A percentile compares a stretch with the other conserved stretches of the same genome.
phyloP scores from a whole-genome alignment of 305 asterid genomes.

The Caryopteris hybrid region DNA sequence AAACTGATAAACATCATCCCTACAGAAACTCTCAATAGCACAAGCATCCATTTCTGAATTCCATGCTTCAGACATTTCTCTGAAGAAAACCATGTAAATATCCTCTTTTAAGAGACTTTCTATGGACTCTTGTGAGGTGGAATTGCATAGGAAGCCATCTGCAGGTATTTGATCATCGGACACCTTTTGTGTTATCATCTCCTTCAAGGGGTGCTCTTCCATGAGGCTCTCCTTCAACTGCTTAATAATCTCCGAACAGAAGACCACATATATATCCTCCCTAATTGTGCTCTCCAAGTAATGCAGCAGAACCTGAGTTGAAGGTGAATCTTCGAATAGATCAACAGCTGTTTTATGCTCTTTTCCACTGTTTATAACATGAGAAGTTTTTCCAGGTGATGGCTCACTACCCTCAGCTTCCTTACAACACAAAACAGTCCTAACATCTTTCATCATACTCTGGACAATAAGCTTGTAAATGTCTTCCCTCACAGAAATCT shows the following conservation, averaged over 20 bases:
- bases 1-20: constrained; percentile 36
- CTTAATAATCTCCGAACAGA: constrained; percentile 20
- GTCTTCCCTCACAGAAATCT: constrained; percentile 39
- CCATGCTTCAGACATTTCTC: constrained; percentile 33
- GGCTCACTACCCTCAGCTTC: background rate
- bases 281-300: constrained; percentile 27
- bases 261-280: constrained; percentile 27
- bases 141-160: background rate
- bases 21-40: constrained; percentile 27
- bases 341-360: background rate
- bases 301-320: constrained; percentile 1
- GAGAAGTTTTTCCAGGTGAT: background rate
- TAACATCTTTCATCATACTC: constrained; percentile 26
- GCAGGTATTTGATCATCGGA: background rate
- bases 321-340: background rate
- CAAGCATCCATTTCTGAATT: constrained; percentile 26
- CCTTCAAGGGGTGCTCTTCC: background rate
- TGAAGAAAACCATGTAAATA: constrained; percentile 28
- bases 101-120: constrained; percentile 35
- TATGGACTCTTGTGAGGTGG: background rate
- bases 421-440: background rate
- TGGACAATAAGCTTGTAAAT: constrained; percentile 31
- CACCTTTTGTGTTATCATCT: too few relatives aligned
- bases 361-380: background rate
- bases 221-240: constrained; percentile 17